Evolutionary conservation across 164 flowering plant genomes (phyloP), one percentile per base, ranked within the genome.

Genomic region (Taxillus chinensis): DNA sequence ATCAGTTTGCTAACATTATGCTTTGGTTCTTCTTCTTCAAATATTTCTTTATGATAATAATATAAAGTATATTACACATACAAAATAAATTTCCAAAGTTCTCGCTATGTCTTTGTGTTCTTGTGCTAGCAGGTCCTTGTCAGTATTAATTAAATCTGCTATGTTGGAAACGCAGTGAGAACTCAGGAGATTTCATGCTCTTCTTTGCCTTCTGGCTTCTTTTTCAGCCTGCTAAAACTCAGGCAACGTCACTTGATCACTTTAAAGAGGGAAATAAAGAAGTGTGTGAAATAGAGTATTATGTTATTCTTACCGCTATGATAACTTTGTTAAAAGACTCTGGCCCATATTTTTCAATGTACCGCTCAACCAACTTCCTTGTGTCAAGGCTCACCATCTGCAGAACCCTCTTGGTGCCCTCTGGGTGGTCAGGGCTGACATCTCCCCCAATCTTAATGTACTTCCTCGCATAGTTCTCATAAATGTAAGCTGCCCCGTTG

Each of bases 401-500:
- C 9, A 92, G 79, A 8, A 74, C 86, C 67, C 64, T 86, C 65
- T 72, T 78, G 39, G 85, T 84, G 0, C 71, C 75, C 43, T 80
- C 83, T 1, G 95, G 71, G 62, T 82, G 68, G 15, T 62, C 66
- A 3, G 80, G 50, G 70, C 60, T 71, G 57, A 73, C 79, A 17
- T 63, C 14, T 40, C 55, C 62, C 7, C 83, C 87, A 41, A 87
- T 50, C 73, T 85, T 86, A 0, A 85, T 75, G 46, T 86, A 86
- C 60, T 80, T 69, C 53, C 90, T 76, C 69, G 84, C 92, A 4
- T 69, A 59, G 51, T 80, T 88, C 67, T 74, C 86, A 58, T 88
- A 90, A 13, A 93, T 78, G 65, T 86, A 93, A 5, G 98, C 96
- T 45, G 98, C 98, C 15, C 97, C 97, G 55, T 87, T 86, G 79